Conservation (phyloP, 345 rosid species). For the Lagerstroemia speciosa region DNA sequence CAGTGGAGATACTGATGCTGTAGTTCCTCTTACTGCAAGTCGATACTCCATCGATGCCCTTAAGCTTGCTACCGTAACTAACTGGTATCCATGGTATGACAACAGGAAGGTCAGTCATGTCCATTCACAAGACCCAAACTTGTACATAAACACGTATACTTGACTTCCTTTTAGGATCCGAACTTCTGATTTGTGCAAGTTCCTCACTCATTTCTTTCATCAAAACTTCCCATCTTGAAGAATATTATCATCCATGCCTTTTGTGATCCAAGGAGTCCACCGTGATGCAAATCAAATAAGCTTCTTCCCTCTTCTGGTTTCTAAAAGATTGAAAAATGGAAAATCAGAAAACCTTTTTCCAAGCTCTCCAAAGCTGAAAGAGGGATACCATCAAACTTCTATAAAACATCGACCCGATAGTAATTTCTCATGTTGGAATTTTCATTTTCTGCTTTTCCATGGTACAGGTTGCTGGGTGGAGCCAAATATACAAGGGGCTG, state of each 20-base stretch:
- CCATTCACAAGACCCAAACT: not conserved
- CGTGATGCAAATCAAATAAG: too few relatives aligned
- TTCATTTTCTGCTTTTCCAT: not conserved
- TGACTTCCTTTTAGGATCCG: not conserved
- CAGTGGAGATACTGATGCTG: constrained; percentile 94
- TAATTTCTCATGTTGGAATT: not conserved
- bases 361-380: not conserved
- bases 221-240: too few relatives aligned
- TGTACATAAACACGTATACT: not conserved
- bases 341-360: not conserved
- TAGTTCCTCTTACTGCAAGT: constrained; percentile 83
- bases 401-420: not conserved
- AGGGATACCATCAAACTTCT: not conserved
- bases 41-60: constrained; percentile 80
- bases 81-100: constrained; percentile 89
- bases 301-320: not conserved
- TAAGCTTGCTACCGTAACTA: constrained; percentile 50
- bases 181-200: too few relatives aligned
- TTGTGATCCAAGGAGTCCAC: too few relatives aligned
- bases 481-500: constrained; percentile 84
- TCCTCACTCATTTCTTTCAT: too few relatives aligned
- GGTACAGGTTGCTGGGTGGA: constrained; percentile 87
- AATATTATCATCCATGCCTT: too few relatives aligned
- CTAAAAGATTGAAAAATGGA: not conserved
- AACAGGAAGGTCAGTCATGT: constrained; percentile 34